phyloP scores from a whole-genome alignment of 2,329 filamentous ascomycete genomes.

The Pseudogymnoascus sp. region DNA sequence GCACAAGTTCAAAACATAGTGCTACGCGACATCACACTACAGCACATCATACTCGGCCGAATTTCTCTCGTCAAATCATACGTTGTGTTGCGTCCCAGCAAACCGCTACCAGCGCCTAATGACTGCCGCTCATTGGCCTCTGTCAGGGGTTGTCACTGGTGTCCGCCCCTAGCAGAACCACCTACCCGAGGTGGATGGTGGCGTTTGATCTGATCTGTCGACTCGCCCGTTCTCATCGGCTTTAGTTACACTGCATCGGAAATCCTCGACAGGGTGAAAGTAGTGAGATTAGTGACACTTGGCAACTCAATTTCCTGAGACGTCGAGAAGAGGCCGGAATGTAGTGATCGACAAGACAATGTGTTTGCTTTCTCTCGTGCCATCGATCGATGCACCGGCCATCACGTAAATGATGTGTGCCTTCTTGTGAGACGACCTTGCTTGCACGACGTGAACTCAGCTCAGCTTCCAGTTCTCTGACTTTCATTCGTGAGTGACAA shows the following conservation, averaged over 20 bases:
- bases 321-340: neutral
- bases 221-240: neutral
- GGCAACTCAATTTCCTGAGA: slow-evolving; percentile 1
- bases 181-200: neutral
- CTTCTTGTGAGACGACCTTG: neutral
- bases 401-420: slow-evolving; percentile 5
- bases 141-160: slow-evolving; percentile 1
- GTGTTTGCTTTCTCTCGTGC: neutral
- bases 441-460: neutral
- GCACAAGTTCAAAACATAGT: neutral
- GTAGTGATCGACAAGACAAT: neutral
- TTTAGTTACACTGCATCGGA: slow-evolving; percentile 1
- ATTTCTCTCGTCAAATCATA: slow-evolving; percentile 3
- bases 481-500: slow-evolving; percentile 1
- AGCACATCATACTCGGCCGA: neutral
- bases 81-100: neutral
- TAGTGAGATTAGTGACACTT: slow-evolving; percentile 2
- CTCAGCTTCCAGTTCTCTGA: neutral
- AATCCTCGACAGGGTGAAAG: neutral
- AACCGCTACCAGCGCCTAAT: neutral
- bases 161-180: neutral
- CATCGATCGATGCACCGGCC: neutral
- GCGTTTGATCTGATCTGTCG: slow-evolving; percentile 8
- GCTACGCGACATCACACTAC: neutral
- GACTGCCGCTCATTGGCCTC: neutral